A percentile compares a stretch with the other conserved stretches of the same genome.
Evolutionary conservation across 2,329 filamentous ascomycete genomes (phyloP).

Genomic region (Myriosclerotinia curreyana): DNA sequence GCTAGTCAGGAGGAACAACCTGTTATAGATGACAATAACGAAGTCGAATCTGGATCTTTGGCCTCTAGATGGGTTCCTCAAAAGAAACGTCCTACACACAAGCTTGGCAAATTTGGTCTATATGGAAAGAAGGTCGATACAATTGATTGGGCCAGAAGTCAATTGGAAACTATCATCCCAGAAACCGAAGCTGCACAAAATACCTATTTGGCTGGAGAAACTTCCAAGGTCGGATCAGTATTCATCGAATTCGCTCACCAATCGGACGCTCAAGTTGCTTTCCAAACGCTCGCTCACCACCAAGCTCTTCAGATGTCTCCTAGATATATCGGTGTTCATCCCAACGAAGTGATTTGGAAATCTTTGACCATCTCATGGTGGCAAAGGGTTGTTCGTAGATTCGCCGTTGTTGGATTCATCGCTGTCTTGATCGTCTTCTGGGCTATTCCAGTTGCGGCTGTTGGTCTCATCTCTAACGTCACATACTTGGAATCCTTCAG

Average conservation of each 20-base stretch:
- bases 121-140: conserved; percentile 90
- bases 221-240: conserved; percentile 60
- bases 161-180: conserved; percentile 72
- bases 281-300: conserved; percentile 83
- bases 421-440: conserved; percentile 83
- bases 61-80: conserved; percentile 71
- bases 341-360: conserved; percentile 82
- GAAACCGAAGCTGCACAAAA: conserved; percentile 67
- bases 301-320: conserved; percentile 80
- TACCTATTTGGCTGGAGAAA: conserved; percentile 62
- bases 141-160: conserved; percentile 80
- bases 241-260: conserved; percentile 89
- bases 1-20: conserved; percentile 43
- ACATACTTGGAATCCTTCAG: conserved; percentile 61
- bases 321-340: conserved; percentile 77
- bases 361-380: conserved; percentile 83
- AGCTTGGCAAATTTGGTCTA: conserved; percentile 63
- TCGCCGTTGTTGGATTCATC: conserved; percentile 69
- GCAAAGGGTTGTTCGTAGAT: conserved; percentile 73
- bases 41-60: conserved; percentile 67
- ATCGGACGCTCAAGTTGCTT: conserved; percentile 79
- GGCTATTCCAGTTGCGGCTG: conserved; percentile 69
- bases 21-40: conserved; percentile 55
- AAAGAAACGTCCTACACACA: conserved; percentile 75
- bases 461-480: conserved; percentile 85